phyloP scores from a whole-genome alignment of 2,329 filamentous ascomycete species.

The Fusarium scirpi region DNA sequence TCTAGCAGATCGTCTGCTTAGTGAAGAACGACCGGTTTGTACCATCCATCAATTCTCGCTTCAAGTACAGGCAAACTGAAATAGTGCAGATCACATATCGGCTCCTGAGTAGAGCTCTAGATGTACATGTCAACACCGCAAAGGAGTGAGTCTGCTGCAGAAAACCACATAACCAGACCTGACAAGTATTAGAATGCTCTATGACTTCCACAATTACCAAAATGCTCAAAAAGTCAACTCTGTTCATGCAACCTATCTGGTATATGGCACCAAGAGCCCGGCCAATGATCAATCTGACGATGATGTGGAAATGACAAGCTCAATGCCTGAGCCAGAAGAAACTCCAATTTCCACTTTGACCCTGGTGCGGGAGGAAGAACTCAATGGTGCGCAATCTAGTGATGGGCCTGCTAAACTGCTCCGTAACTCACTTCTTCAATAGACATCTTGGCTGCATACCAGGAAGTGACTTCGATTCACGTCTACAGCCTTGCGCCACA shows the following conservation, averaged over 20 bases:
- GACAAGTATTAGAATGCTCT: slow-evolving; percentile 77
- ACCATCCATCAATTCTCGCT: neutral
- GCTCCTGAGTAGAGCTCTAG: slow-evolving; percentile 81
- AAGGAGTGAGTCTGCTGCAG: slow-evolving; percentile 75
- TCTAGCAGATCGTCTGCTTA: slow-evolving; percentile 80
- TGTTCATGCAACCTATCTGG: slow-evolving; percentile 91
- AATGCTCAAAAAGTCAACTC: slow-evolving; percentile 82
- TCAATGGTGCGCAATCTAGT: slow-evolving; percentile 64
- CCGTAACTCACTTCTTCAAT: slow-evolving; percentile 26
- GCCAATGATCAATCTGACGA: slow-evolving; percentile 60
- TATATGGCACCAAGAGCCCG: slow-evolving; percentile 75
- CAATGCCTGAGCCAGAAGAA: slow-evolving; percentile 68
- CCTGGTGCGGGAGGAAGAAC: slow-evolving; percentile 77
- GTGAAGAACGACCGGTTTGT: slow-evolving; percentile 78
- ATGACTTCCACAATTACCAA: slow-evolving; percentile 86
- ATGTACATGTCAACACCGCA: slow-evolving; percentile 86
- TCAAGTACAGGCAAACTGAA: slow-evolving; percentile 19
- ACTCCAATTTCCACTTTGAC: slow-evolving; percentile 70
- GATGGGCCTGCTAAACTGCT: neutral
- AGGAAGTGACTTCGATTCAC: slow-evolving; percentile 82
- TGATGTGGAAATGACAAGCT: slow-evolving; percentile 79
- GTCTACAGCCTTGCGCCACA: slow-evolving; percentile 86
- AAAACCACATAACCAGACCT: slow-evolving; percentile 21
- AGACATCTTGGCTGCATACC: slow-evolving; percentile 77
- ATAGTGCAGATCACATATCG: slow-evolving; percentile 83